Evolutionary conservation across 2,329 filamentous ascomycete genomes (phyloP).

Genomic region (Alternaria sp.): DNA sequence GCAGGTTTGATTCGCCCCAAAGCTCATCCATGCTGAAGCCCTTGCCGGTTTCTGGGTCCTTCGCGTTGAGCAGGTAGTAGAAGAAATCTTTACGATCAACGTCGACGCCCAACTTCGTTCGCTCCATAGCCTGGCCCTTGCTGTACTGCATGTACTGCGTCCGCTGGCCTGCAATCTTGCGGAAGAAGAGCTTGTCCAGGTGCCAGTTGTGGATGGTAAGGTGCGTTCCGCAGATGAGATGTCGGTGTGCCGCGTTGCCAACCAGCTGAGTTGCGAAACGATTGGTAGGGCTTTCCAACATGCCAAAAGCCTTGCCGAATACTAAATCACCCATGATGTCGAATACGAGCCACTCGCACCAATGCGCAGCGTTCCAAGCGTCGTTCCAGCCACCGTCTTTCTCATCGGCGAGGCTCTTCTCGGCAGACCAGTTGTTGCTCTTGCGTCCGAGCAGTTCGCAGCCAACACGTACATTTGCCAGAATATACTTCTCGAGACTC

Average conservation of each 20-base stretch:
- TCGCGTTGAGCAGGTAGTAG: conserved; percentile 55
- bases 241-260: conserved; percentile 53
- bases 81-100: conserved; percentile 56
- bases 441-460: conserved; percentile 43
- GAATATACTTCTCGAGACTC: conserved; percentile 54
- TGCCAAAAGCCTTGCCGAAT: conserved; percentile 54
- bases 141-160: conserved; percentile 53
- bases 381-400: conserved; percentile 49
- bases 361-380: conserved; percentile 53
- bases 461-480: conserved; percentile 52
- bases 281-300: conserved; percentile 51
- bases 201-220: conserved; percentile 53
- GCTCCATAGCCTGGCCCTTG: conserved; percentile 51
- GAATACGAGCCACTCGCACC: conserved; percentile 55
- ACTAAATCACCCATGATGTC: conserved; percentile 60
- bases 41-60: conserved; percentile 54
- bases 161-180: conserved; percentile 51
- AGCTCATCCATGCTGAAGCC: conserved; percentile 55
- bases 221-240: conserved; percentile 54
- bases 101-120: conserved; percentile 50
- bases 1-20: conserved; percentile 56
- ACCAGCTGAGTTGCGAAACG: conserved; percentile 52
- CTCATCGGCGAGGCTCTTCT: conserved; percentile 8
- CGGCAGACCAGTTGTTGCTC: conserved; percentile 10
- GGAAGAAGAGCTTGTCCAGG: conserved; percentile 54